Percentiles rank a stretch among this genome's conserved stretches.
Conservation (phyloP, 1,284 basidiomycete species). For the Leccinum pachyderme region DNA sequence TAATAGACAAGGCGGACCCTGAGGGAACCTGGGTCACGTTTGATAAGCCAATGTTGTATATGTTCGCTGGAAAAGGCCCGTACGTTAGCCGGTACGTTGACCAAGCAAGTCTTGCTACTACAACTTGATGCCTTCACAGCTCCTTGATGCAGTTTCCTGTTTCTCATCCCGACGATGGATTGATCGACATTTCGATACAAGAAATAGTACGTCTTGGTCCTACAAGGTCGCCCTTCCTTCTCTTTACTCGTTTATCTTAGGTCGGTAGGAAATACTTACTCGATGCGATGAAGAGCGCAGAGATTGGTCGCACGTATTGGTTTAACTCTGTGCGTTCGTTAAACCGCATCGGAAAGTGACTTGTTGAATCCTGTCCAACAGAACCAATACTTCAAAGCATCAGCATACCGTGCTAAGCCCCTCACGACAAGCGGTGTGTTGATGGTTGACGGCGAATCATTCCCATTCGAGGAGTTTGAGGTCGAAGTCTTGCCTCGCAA, state of each 20-base stretch:
- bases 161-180: conserved; percentile 74
- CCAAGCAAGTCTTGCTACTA: background rate
- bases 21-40: conserved; percentile 63
- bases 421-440: conserved; percentile 53
- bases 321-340: conserved; percentile 43
- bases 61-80: conserved; percentile 72
- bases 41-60: conserved; percentile 68
- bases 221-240: background rate
- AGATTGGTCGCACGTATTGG: conserved; percentile 71
- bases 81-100: conserved; percentile 59
- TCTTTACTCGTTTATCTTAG: conserved; percentile 34
- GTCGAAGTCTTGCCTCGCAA: conserved; percentile 78
- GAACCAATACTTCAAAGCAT: conserved; percentile 79
- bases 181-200: conserved; percentile 78
- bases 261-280: conserved; percentile 53
- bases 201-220: conserved; percentile 46
- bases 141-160: conserved; percentile 89
- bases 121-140: conserved; percentile 32
- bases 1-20: conserved; percentile 33
- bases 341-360: background rate
- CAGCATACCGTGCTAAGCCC: conserved; percentile 75
- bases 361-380: conserved; percentile 30
- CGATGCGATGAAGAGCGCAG: conserved; percentile 63
- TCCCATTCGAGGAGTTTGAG: conserved; percentile 78
- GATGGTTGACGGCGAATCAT: conserved; percentile 82